A percentile compares a stretch with the other conserved stretches of the same genome.
Conservation (phyloP, 345 rosid species). For the Clarkia xantiana region DNA sequence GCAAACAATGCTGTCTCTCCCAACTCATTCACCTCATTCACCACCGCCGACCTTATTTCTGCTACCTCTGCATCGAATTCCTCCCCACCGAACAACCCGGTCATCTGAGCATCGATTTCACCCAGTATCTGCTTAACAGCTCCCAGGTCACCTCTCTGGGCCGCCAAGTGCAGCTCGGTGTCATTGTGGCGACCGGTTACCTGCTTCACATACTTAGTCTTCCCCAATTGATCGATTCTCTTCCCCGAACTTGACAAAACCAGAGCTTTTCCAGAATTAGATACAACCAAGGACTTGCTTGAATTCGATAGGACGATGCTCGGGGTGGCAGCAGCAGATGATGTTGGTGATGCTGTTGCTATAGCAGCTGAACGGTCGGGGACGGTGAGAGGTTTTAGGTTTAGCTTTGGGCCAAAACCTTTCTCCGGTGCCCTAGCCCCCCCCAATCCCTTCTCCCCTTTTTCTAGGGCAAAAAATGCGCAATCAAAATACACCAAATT, state of each 20-base stretch:
- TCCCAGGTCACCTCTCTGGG: conserved; percentile 62
- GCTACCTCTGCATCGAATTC: conserved; percentile 77
- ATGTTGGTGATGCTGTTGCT: conserved; percentile 15
- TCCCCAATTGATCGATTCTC: conserved; percentile 51
- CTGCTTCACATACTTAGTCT: conserved; percentile 83
- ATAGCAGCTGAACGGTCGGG: conserved; percentile 8
- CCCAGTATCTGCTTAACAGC: conserved; percentile 47
- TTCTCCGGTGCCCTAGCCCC: conserved; percentile 14
- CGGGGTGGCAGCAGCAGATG: conserved; percentile 23
- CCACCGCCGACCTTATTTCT: conserved; percentile 56
- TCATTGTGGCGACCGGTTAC: conserved; percentile 92
- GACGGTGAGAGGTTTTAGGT: conserved; percentile 9
- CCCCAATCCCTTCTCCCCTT: conserved; percentile 18
- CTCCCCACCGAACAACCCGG: conserved; percentile 38
- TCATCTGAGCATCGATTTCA: conserved; percentile 70
- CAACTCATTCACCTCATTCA: conserved; percentile 80
- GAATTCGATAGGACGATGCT: conserved; percentile 31
- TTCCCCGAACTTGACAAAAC: conserved; percentile 54
- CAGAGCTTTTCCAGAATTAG: conserved; percentile 49
- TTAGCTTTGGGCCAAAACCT: conserved; percentile 10
- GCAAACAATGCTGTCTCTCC: conserved; percentile 85
- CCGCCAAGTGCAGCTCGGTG: conserved; percentile 93
- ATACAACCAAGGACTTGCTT: conserved; percentile 34
- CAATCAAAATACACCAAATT: too few relatives aligned
- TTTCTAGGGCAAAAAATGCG: background rate